These are phyloP conservation scores for Hymenochaete sp. DNA, from an alignment of 1,284 basidiomycete genomes.

Conservation along the genomic window DNA sequence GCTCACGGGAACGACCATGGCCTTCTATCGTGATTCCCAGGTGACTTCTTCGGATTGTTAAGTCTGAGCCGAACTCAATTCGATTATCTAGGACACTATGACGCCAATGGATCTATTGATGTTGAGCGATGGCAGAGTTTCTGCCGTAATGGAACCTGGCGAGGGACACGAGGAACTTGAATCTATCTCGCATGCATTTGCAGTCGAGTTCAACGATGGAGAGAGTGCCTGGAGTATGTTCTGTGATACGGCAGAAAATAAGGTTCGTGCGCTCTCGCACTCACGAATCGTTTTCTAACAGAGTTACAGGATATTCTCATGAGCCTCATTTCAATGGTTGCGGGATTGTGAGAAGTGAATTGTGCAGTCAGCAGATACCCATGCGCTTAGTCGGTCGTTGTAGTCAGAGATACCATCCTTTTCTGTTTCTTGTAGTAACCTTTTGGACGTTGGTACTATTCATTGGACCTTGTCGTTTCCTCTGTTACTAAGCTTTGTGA, in stretches of 20 bases:
- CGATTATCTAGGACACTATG: constrained; percentile 35
- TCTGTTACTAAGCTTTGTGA: no score
- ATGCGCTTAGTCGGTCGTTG: not conserved
- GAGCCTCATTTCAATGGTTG: constrained; percentile 18
- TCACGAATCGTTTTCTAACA: not conserved
- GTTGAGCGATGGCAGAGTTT: constrained; percentile 35
- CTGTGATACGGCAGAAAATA: constrained; percentile 58
- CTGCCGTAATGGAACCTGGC: constrained; percentile 51
- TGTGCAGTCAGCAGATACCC: constrained; percentile 2
- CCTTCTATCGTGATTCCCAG: constrained; percentile 48
- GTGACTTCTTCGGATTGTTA: no score
- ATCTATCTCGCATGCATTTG: constrained; percentile 63
- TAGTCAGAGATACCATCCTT: constrained; percentile 4
- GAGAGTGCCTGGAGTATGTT: constrained; percentile 50
- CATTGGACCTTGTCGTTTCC: no score
- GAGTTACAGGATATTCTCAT: constrained; percentile 18
- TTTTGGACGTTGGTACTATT: no score
- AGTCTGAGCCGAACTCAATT: not conserved
- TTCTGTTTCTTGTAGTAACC: no score
- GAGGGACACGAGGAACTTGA: constrained; percentile 67
- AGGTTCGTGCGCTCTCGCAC: constrained; percentile 33
- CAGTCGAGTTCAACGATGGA: constrained; percentile 48
- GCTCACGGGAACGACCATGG: constrained; percentile 40
- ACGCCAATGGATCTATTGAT: constrained; percentile 41
- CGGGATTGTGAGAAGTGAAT: constrained; percentile 16